phyloP scores from a whole-genome alignment of 2,329 filamentous ascomycete genomes.

The Mycosphaerelloides madeirae region DNA sequence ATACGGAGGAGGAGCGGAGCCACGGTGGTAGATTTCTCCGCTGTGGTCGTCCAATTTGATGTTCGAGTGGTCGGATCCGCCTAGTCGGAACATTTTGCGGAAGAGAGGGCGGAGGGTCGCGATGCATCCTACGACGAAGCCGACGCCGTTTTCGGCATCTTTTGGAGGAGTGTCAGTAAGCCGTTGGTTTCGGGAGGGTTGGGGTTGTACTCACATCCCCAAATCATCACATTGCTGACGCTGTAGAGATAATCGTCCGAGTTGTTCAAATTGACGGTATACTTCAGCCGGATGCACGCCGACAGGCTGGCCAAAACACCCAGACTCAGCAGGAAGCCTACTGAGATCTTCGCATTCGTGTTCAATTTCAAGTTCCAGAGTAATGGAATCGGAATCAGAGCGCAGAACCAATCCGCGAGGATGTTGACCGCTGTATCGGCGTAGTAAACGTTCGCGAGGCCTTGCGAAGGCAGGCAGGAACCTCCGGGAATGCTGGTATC shows the following conservation, averaged over 20 bases:
- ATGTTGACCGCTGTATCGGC: slow-evolving; percentile 36
- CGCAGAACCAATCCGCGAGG: slow-evolving; percentile 35
- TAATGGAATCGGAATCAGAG: slow-evolving; percentile 38
- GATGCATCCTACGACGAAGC: slow-evolving; percentile 33
- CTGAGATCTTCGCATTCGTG: slow-evolving; percentile 37
- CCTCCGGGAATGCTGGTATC: slow-evolving; percentile 26
- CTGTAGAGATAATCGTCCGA: slow-evolving; percentile 31
- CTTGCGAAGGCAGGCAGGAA: slow-evolving; percentile 24
- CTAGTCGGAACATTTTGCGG: slow-evolving; percentile 21
- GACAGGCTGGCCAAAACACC: slow-evolving; percentile 33
- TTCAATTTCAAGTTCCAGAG: slow-evolving; percentile 43
- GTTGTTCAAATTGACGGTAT: slow-evolving; percentile 34
- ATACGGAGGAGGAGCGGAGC: slow-evolving; percentile 3
- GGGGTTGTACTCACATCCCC: slow-evolving; percentile 25
- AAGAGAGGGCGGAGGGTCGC: slow-evolving; percentile 34
- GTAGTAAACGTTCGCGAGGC: slow-evolving; percentile 33
- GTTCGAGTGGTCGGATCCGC: slow-evolving; percentile 10
- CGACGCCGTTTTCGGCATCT: slow-evolving; percentile 34
- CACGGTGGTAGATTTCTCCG: neutral
- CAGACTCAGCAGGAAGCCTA: slow-evolving; percentile 34
- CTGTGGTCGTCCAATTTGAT: slow-evolving; percentile 8
- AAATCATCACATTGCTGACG: slow-evolving; percentile 34
- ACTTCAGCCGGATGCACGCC: slow-evolving; percentile 33
- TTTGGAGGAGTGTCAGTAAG: slow-evolving; percentile 1
- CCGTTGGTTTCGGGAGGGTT: neutral